These are phyloP conservation scores for Colletotrichum godetiae DNA, from an alignment of 2,329 filamentous ascomycete genomes.

Conservation along the genomic window DNA sequence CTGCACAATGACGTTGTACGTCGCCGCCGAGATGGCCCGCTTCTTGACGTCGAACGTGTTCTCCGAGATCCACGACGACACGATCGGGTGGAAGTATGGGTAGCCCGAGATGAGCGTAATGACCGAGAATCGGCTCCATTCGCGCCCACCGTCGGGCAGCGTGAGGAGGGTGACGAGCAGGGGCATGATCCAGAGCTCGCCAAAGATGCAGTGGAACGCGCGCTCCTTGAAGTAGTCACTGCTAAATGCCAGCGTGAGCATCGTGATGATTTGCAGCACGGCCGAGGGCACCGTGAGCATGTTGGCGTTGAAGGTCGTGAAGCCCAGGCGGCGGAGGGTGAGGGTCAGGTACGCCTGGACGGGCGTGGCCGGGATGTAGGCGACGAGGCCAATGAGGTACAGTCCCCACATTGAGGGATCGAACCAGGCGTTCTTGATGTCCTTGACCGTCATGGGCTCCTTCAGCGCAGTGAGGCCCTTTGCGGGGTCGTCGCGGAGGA, in stretches of 20 bases:
- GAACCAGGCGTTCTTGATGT: slow-evolving; percentile 56
- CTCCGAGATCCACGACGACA: slow-evolving; percentile 61
- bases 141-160: slow-evolving; percentile 53
- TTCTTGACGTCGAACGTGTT: slow-evolving; percentile 63
- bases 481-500: slow-evolving; percentile 65
- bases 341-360: slow-evolving; percentile 42
- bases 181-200: slow-evolving; percentile 66
- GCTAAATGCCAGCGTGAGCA: slow-evolving; percentile 61
- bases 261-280: slow-evolving; percentile 63
- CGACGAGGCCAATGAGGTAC: slow-evolving; percentile 60
- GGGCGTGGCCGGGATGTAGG: slow-evolving; percentile 44
- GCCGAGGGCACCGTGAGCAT: slow-evolving; percentile 49
- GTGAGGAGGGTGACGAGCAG: slow-evolving; percentile 60
- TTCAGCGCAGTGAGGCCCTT: slow-evolving; percentile 61
- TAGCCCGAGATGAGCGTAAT: slow-evolving; percentile 64
- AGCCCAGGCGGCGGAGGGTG: slow-evolving; percentile 41
- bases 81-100: slow-evolving; percentile 69
- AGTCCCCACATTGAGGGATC: slow-evolving; percentile 62
- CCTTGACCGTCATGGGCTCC: slow-evolving; percentile 53
- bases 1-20: slow-evolving; percentile 63
- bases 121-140: slow-evolving; percentile 64
- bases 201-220: slow-evolving; percentile 58
- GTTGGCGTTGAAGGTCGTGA: slow-evolving; percentile 62
- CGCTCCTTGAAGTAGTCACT: slow-evolving; percentile 61
- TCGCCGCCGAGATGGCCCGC: slow-evolving; percentile 58